Evolutionary conservation across 345 rosid genomes (phyloP).

Genomic region (Zanthoxylum bungeanum): DNA sequence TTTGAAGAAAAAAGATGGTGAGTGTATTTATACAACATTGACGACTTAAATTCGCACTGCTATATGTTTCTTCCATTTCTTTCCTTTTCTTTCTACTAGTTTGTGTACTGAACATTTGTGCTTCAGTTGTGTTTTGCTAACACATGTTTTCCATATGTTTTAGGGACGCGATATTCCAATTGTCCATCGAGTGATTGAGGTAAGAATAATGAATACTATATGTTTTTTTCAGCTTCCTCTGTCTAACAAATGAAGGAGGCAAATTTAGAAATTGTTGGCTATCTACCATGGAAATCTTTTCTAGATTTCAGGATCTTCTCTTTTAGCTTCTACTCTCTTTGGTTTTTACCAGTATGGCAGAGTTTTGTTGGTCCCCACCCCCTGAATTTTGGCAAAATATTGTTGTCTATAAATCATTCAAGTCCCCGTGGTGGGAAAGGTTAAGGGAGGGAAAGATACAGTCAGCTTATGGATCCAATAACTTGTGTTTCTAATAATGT

Average conservation of each 20-base stretch:
- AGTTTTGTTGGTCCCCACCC: background rate
- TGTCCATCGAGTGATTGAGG: constrained; percentile 53
- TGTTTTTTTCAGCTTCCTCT: background rate
- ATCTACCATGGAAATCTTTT: background rate
- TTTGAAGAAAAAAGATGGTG: background rate
- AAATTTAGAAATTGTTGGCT: background rate
- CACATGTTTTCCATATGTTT: constrained; percentile 1
- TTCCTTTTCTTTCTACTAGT: background rate
- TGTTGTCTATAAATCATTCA: background rate
- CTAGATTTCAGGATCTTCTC: background rate
- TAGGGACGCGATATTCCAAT: constrained; percentile 48
- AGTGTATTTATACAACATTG: background rate
- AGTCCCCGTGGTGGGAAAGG: background rate
- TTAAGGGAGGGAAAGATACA: background rate
- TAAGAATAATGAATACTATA: constrained; percentile 12
- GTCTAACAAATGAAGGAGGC: background rate
- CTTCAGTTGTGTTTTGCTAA: background rate
- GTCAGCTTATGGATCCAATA: background rate
- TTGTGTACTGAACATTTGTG: background rate
- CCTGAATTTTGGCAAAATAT: background rate
- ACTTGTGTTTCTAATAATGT: background rate
- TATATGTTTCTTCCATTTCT: background rate
- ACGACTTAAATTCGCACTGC: background rate
- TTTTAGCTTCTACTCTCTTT: background rate
- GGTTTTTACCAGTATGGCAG: background rate